Base-by-base conservation (phyloP, 139 green algal species). In the Trebouxia sp. region DNA sequence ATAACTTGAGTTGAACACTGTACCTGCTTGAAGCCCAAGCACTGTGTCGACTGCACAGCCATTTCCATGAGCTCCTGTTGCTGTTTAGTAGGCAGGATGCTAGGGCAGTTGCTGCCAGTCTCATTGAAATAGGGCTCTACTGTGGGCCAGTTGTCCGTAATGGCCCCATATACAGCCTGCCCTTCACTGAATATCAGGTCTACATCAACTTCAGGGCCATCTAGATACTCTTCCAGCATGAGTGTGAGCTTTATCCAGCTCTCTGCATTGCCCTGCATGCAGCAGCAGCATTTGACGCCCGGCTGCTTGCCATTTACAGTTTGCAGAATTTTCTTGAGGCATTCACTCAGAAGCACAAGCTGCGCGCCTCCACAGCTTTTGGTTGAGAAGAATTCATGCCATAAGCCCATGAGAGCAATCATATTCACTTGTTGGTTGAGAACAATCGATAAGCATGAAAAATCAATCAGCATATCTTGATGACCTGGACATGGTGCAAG, bases 61-160 rank as follows among this genome's bases (percentile, higher is more conserved):
- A 97, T 84, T 62, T 96, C 88, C 69, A 94, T 65, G 43, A 98
- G 85, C 84, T 94, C 94, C 17, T 85, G 79, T 80, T 97, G 93
- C 87, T 94, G 78, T 37, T 88, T 41, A 45, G 80, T 79, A 20
- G 93, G 89, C 82, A 97, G 88, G 58, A 97, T 88, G 42, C 87
- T 94, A 38, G 94, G 62, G 62, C 62, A 72, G 85, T 97, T 97
- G 87, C 83, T 91, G 65, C 80, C 94, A 1, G 94, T 97, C 88
- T 98, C 94, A 65, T 97, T 96, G 89, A 98, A 98, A 80, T 96
- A 98, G 2, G 94, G 94, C 90, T 98, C 94, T 6, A 97, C 86
- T 10, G 92, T 94, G 69, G 90, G 89, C 90, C 87, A 93, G 84
- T 93, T 95, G 83, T 93, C 92, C 5, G 93, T 97, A 62, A 97